A percentile compares a stretch with the other conserved stretches of the same genome.
These are phyloP conservation scores for Suillus luteus DNA, from an alignment of 768 basidiomycete species.

Conservation along the genomic window DNA sequence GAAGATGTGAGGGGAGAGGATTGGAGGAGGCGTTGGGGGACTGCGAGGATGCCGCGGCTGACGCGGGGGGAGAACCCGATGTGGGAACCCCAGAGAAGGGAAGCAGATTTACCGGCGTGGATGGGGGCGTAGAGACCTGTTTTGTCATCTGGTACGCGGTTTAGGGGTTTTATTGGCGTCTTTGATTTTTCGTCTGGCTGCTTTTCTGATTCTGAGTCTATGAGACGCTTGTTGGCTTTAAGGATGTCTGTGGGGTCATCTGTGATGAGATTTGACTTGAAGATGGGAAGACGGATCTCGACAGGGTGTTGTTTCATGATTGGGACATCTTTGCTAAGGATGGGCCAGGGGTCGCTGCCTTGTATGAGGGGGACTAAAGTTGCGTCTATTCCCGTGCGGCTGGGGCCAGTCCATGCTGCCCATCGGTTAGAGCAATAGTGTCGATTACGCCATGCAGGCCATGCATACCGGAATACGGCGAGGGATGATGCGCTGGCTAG, in stretches of 20 bases:
- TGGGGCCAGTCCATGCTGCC: conserved; percentile 3
- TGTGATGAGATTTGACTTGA: background rate
- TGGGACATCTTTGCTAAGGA: background rate
- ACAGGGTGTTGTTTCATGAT: conserved; percentile 2
- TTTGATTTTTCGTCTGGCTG: background rate
- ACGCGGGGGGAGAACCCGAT: conserved; percentile 10
- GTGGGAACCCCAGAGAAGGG: conserved; percentile 4
- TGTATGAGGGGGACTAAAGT: background rate
- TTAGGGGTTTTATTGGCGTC: background rate
- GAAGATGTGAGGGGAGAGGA: conserved; percentile 5
- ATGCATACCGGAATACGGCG: conserved; percentile 5
- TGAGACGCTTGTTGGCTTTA: background rate
- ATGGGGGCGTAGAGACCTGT: conserved; percentile 8
- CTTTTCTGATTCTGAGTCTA: background rate
- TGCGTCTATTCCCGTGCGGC: conserved; percentile 2
- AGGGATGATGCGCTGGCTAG: background rate
- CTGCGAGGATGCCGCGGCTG: conserved; percentile 6
- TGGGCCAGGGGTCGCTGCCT: background rate
- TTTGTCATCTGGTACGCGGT: background rate
- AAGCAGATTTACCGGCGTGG: background rate
- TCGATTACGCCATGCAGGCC: conserved; percentile 8
- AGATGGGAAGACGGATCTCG: background rate
- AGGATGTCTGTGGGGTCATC: conserved; percentile 6
- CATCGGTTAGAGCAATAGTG: conserved; percentile 7
- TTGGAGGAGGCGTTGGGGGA: conserved; percentile 3